Conservation (phyloP, 129 eudicot species). For the Flaveria linearis region DNA sequence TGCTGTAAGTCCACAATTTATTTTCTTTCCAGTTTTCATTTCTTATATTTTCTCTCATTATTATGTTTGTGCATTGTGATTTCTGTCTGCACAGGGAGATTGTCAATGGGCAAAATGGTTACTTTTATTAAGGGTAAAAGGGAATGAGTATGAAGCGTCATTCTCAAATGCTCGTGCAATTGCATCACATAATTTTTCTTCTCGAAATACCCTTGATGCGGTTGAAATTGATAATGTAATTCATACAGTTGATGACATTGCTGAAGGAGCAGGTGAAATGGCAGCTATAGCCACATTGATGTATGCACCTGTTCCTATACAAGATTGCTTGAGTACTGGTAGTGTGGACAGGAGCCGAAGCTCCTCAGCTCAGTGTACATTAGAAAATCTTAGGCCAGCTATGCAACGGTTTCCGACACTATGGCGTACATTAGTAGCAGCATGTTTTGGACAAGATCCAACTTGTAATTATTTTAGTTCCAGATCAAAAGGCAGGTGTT, state of each 20-base stretch:
- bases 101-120: slow-evolving; percentile 92
- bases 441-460: slow-evolving; percentile 91
- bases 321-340: slow-evolving; percentile 90
- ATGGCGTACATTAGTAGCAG: slow-evolving; percentile 81
- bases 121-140: slow-evolving; percentile 71
- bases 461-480: slow-evolving; percentile 48
- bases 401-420: slow-evolving; percentile 90
- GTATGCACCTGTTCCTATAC: slow-evolving; percentile 87
- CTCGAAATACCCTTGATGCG: slow-evolving; percentile 52
- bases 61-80: slow-evolving; percentile 17
- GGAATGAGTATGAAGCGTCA: slow-evolving; percentile 92
- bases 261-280: slow-evolving; percentile 95
- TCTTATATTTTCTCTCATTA: slow-evolving; percentile 6
- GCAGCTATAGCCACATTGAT: slow-evolving; percentile 93
- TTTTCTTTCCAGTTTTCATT: background rate
- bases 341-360: slow-evolving; percentile 74
- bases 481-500: slow-evolving; percentile 53
- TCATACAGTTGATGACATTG: slow-evolving; percentile 91
- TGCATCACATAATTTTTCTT: slow-evolving; percentile 52
- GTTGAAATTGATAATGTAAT: slow-evolving; percentile 68
- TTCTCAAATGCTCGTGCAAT: slow-evolving; percentile 83
- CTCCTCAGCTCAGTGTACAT: slow-evolving; percentile 88
- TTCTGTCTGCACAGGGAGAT: slow-evolving; percentile 64
- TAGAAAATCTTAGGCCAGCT: slow-evolving; percentile 91
- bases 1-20: slow-evolving; percentile 52